phyloP scores from a whole-genome alignment of 2,329 filamentous ascomycete species.

The Truncatella angustata region DNA sequence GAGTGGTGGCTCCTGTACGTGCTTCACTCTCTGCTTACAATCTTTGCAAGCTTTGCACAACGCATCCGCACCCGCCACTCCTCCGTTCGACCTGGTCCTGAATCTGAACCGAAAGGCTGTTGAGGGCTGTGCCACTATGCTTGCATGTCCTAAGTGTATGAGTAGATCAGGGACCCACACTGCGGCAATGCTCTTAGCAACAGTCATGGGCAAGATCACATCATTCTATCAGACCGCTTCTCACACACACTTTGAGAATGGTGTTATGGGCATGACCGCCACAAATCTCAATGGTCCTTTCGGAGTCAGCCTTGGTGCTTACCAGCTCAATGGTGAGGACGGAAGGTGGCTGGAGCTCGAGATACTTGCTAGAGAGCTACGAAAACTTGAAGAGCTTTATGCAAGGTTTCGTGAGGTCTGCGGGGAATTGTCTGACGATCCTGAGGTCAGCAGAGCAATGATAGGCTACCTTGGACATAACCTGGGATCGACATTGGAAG shows the following conservation, averaged over 20 bases:
- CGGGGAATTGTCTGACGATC: slow-evolving; percentile 36
- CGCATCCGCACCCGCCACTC: slow-evolving; percentile 34
- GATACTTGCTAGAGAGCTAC: slow-evolving; percentile 45
- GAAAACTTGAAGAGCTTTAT: slow-evolving; percentile 46
- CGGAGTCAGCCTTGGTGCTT: slow-evolving; percentile 41
- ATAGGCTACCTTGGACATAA: slow-evolving; percentile 43
- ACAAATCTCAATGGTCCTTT: slow-evolving; percentile 21
- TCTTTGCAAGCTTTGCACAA: slow-evolving; percentile 47
- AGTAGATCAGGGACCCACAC: slow-evolving; percentile 41
- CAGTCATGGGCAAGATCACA: slow-evolving; percentile 46
- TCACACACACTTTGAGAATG: slow-evolving; percentile 36
- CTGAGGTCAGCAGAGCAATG: slow-evolving; percentile 44
- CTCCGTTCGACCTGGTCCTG: slow-evolving; percentile 44
- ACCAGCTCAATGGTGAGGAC: slow-evolving; percentile 44
- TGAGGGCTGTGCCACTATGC: slow-evolving; percentile 45
- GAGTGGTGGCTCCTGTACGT: slow-evolving; percentile 41
- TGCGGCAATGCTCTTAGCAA: slow-evolving; percentile 47
- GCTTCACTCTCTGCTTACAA: slow-evolving; percentile 45
- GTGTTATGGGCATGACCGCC: slow-evolving; percentile 14
- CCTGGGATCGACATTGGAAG: slow-evolving; percentile 41
- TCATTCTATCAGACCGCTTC: slow-evolving; percentile 44
- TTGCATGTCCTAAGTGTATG: slow-evolving; percentile 44
- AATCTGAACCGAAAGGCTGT: slow-evolving; percentile 46
- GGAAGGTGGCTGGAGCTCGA: slow-evolving; percentile 46
- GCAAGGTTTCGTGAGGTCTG: slow-evolving; percentile 41